Evolutionary conservation across 139 green algal species (phyloP).

Genomic region (Ulvella scutata): DNA sequence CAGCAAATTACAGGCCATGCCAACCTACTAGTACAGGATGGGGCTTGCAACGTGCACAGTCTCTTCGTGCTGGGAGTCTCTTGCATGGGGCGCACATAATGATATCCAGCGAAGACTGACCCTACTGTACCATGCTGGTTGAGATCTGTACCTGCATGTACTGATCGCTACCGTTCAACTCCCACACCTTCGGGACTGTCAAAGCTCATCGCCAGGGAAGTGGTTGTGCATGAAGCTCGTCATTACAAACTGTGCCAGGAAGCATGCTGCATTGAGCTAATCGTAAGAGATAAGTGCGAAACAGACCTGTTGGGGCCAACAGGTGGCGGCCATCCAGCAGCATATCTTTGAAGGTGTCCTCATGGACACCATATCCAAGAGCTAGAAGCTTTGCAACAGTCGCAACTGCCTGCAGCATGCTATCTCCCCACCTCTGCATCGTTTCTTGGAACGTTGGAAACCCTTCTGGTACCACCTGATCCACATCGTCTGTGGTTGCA

Average conservation of each 20-base stretch:
- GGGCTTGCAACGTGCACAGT: constrained; percentile 39
- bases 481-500: background rate
- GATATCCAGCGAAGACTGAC: constrained; percentile 65
- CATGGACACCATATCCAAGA: constrained; percentile 48
- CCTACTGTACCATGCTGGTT: constrained; percentile 24
- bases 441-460: constrained; percentile 62
- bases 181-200: no score
- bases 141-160: constrained; percentile 41
- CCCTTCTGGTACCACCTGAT: constrained; percentile 11
- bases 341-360: constrained; percentile 36
- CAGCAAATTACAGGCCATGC: background rate
- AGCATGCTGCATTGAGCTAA: constrained; percentile 2
- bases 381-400: constrained; percentile 32
- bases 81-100: no score
- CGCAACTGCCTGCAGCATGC: constrained; percentile 32
- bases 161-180: no score
- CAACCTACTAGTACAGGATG: constrained; percentile 12
- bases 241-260: no score
- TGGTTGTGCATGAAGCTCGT: no score
- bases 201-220: no score
- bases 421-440: constrained; percentile 71
- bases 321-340: constrained; percentile 77
- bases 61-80: no score
- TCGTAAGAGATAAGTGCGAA: background rate
- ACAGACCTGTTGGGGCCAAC: constrained; percentile 66